Conservation (phyloP, 2,329 filamentous ascomycete species). For the Fusarium sp. region DNA sequence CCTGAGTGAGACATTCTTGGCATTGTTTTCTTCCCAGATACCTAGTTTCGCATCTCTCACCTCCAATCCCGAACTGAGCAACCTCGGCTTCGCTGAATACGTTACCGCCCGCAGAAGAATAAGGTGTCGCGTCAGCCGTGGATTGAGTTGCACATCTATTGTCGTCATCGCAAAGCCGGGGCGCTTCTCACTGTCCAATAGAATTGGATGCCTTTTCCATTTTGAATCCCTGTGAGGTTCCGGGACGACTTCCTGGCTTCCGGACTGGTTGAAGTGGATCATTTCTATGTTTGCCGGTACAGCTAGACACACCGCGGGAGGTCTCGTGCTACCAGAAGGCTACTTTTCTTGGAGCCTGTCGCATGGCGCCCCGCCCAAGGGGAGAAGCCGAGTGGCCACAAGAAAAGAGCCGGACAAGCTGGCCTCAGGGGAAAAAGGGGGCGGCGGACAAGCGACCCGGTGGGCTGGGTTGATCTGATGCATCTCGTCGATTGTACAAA, state of each 20-base stretch:
- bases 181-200: slow-evolving; percentile 39
- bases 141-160: slow-evolving; percentile 34
- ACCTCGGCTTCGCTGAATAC: slow-evolving; percentile 27
- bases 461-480: slow-evolving; percentile 48
- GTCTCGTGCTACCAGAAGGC: slow-evolving; percentile 40
- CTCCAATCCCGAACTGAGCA: slow-evolving; percentile 16
- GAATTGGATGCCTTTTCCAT: slow-evolving; percentile 11
- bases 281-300: slow-evolving; percentile 37
- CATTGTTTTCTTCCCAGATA: slow-evolving; percentile 2
- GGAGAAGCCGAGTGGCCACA: slow-evolving; percentile 45
- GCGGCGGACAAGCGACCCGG: slow-evolving; percentile 45
- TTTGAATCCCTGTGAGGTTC: slow-evolving; percentile 29
- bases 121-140: slow-evolving; percentile 41
- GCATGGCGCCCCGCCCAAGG: slow-evolving; percentile 46
- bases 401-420: slow-evolving; percentile 26
- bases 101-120: slow-evolving; percentile 16
- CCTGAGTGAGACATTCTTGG: slow-evolving; percentile 34
- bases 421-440: slow-evolving; percentile 45
- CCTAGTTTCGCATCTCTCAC: not conserved
- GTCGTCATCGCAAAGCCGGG: slow-evolving; percentile 41
- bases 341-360: slow-evolving; percentile 39
- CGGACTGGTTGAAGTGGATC: slow-evolving; percentile 36
- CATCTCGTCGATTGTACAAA: slow-evolving; percentile 40
- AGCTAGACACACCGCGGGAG: slow-evolving; percentile 24
- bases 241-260: slow-evolving; percentile 44